Percentiles rank a stretch among this genome's conserved stretches.
Evolutionary conservation across 257 asterid species (phyloP).

Genomic region (Solanum ahanhuiri): DNA sequence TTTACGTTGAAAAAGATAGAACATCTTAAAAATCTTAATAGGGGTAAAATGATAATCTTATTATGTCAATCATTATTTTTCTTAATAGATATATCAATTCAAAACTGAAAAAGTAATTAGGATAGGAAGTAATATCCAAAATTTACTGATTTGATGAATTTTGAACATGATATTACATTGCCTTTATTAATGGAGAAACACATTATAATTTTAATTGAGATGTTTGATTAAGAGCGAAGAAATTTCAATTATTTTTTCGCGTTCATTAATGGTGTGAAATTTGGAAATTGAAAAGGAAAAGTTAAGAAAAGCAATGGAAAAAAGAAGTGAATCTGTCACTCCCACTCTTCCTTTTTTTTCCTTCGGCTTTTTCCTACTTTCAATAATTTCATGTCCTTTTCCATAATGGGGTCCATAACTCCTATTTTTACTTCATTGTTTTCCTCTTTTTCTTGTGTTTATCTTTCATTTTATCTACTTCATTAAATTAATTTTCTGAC

Average conservation of each 20-base stretch:
- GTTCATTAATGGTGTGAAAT: neutral
- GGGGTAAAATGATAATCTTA: no score
- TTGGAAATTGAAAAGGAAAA: neutral
- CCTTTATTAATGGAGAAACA: neutral
- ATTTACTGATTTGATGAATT: neutral
- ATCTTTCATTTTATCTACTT: neutral
- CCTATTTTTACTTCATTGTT: slow-evolving; percentile 19
- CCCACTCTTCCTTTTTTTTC: neutral
- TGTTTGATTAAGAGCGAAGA: neutral
- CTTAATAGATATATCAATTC: no score
- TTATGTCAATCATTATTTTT: no score
- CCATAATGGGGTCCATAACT: slow-evolving; percentile 41
- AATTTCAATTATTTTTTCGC: neutral
- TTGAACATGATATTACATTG: neutral
- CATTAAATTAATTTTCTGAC: neutral
- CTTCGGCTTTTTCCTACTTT: slow-evolving; percentile 1
- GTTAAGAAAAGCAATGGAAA: neutral
- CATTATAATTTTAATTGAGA: neutral
- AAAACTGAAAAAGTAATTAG: no score
- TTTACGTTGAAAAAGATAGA: no score
- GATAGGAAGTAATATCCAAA: neutral
- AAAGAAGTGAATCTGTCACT: neutral
- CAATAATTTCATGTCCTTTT: slow-evolving; percentile 53
- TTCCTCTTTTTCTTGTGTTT: neutral
- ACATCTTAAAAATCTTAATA: no score